These are phyloP conservation scores for Moniliophthora roreri DNA, from an alignment of 1,284 basidiomycete genomes.

Conservation along the genomic window DNA sequence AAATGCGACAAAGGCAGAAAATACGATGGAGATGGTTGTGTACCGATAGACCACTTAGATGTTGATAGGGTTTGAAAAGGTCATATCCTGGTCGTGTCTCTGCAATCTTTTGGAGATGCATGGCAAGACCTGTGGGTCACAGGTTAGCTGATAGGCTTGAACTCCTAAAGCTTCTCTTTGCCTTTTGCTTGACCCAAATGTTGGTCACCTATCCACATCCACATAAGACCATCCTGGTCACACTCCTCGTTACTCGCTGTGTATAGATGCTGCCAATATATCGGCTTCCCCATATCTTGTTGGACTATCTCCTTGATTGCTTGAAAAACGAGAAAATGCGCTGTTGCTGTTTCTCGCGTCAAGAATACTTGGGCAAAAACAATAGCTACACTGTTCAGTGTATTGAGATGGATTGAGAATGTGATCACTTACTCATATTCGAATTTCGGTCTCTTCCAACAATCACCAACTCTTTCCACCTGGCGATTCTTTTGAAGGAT, in stretches of 20 bases:
- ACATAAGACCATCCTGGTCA: slow-evolving; percentile 12
- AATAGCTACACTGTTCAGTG: slow-evolving; percentile 7
- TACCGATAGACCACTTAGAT: slow-evolving; percentile 4
- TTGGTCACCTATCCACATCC: slow-evolving; percentile 24
- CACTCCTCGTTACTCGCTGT: slow-evolving; percentile 11
- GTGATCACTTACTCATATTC: slow-evolving; percentile 13
- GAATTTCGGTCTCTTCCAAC: slow-evolving; percentile 9
- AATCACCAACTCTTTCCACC: slow-evolving; percentile 20
- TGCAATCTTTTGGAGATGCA: slow-evolving; percentile 21
- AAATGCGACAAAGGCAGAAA: slow-evolving; percentile 18
- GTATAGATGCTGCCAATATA: slow-evolving; percentile 26
- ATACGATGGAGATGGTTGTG: slow-evolving; percentile 22
- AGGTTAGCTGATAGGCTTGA: not conserved
- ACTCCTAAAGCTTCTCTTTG: slow-evolving; percentile 5
- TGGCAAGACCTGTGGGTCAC: slow-evolving; percentile 22
- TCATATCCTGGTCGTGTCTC: slow-evolving; percentile 6
- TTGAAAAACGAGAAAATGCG: slow-evolving; percentile 23
- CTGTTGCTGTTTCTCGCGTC: slow-evolving; percentile 19
- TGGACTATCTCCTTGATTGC: slow-evolving; percentile 23
- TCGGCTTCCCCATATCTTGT: slow-evolving; percentile 21
- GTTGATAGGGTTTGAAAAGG: slow-evolving; percentile 14
- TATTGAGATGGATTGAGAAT: not conserved
- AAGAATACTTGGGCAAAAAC: slow-evolving; percentile 15
- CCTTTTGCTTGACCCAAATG: slow-evolving; percentile 30
- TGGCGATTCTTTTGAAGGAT: slow-evolving; percentile 15